Evolutionary conservation across 495 filamentous ascomycete species (phyloP), one percentile per base, ranked within the genome.

Genomic region (Penicillium cataractarum): DNA sequence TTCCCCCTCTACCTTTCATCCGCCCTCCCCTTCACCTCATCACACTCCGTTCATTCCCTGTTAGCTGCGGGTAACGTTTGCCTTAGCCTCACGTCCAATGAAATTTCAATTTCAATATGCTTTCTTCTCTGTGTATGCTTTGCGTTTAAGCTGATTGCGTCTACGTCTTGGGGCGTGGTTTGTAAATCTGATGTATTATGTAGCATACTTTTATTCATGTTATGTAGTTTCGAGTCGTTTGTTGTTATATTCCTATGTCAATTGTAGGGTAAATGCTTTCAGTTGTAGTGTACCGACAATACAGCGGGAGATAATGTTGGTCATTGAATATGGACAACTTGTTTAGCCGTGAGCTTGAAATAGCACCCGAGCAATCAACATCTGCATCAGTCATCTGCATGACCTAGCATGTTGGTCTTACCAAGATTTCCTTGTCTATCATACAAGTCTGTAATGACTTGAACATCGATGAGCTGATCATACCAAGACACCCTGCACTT

Each of bases 151-250:
- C 48, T 46, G 17, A 52, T 10, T 31, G n/a, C 24, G 27, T 8
- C 48, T 44, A 2, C 58, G n/a, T 21, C 21, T 44, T 51, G 33
- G 44, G 33, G 31, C n/a, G 35, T 15, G 46, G 55, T 37, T 63
- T 52, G 17, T 7, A 56, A 42, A 40, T 52, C 51, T 22, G 27
- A 22, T 35, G 51, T 61, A 61, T 54, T 57, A 57, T 57, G 57
- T 53, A 60, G 62, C 29, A 53, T 48, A 39, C 58, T 27, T n/a
- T 46, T 61, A 61, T 61, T 29, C 32, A 60, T 32, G 35, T 59
- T 51, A 49, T 21, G 31, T 39, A 58, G 55, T 58, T 35, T 35
- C 48, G 19, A 33, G 31, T 22, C 19, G 0, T 19, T 32, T n/a
- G 40, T 31, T 57, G 4, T 58, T 51, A 21, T 19, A 17, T 44